These are phyloP conservation scores for Euryodendron excelsum DNA, from an alignment of 148 eudicot species.

Conservation along the genomic window DNA sequence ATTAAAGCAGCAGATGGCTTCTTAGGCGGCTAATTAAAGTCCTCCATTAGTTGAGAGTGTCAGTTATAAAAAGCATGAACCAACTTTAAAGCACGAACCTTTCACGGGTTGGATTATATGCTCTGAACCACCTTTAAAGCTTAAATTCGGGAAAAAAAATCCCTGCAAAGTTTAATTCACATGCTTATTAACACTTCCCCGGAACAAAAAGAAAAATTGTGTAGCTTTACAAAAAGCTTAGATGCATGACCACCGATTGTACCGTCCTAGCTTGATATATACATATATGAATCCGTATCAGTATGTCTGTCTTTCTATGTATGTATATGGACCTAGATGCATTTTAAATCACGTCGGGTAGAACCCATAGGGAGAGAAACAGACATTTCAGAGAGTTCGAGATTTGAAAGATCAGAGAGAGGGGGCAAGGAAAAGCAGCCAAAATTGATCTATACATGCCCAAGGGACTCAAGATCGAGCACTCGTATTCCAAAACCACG, in stretches of 20 bases:
- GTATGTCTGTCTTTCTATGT: neutral
- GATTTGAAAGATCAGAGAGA: neutral
- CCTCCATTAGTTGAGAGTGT: neutral
- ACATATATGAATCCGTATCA: neutral
- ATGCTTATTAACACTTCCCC: conserved; percentile 7
- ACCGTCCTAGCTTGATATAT: neutral
- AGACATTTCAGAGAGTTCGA: too few species aligned
- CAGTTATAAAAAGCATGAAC: neutral
- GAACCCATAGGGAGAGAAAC: neutral
- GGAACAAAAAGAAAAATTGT: neutral
- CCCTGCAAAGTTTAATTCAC: conserved; percentile 17
- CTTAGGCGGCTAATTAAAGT: neutral
- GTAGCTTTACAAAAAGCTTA: conserved; percentile 2
- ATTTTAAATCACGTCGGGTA: too few species aligned
- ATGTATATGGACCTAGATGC: neutral
- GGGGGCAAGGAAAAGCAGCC: neutral
- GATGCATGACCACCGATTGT: neutral
- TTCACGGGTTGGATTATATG: conserved; percentile 9
- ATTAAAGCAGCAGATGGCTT: neutral
- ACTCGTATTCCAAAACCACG: neutral
- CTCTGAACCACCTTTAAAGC: conserved; percentile 15
- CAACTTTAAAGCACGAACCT: conserved; percentile 27
- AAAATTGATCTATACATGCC: neutral
- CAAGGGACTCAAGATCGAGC: neutral
- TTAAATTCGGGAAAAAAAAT: conserved; percentile 9